Conservation (phyloP, 2,329 filamentous ascomycete genomes). For the Aureobasidium sp. region DNA sequence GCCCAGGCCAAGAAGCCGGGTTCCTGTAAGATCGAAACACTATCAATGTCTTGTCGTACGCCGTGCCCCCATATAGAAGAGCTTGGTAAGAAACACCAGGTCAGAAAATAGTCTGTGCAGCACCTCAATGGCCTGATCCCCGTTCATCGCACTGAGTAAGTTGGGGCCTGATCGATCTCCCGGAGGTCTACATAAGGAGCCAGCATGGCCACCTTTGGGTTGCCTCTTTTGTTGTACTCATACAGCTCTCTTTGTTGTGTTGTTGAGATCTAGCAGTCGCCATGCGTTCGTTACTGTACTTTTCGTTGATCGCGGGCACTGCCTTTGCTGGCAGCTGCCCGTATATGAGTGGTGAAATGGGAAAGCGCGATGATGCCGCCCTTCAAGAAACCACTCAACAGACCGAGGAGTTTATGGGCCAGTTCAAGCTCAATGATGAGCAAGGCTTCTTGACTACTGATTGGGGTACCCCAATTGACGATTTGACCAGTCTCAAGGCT, state of each 20-base stretch:
- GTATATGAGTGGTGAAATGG: conserved; percentile 8
- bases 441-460: conserved; percentile 15
- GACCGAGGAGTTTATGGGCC: conserved; percentile 13
- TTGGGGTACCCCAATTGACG: conserved; percentile 17
- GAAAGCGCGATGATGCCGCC: conserved; percentile 2
- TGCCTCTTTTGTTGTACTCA: neutral
- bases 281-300: conserved; percentile 2
- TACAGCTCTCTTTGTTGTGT: neutral
- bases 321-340: conserved; percentile 14
- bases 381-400: conserved; percentile 7
- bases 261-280: neutral
- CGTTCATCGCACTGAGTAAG: neutral
- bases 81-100: neutral
- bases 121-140: neutral
- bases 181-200: neutral
- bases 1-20: neutral
- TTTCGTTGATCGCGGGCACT: conserved; percentile 1
- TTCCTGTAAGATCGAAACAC: conserved; percentile 7
- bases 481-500: conserved; percentile 12
- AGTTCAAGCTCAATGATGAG: conserved; percentile 14
- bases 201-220: neutral
- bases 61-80: neutral
- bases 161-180: neutral
- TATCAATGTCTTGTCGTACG: conserved; percentile 3
- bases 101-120: conserved; percentile 3